These are phyloP conservation scores for Onygenales sp. DNA, from an alignment of 2,329 filamentous ascomycete genomes.

Conservation along the genomic window DNA sequence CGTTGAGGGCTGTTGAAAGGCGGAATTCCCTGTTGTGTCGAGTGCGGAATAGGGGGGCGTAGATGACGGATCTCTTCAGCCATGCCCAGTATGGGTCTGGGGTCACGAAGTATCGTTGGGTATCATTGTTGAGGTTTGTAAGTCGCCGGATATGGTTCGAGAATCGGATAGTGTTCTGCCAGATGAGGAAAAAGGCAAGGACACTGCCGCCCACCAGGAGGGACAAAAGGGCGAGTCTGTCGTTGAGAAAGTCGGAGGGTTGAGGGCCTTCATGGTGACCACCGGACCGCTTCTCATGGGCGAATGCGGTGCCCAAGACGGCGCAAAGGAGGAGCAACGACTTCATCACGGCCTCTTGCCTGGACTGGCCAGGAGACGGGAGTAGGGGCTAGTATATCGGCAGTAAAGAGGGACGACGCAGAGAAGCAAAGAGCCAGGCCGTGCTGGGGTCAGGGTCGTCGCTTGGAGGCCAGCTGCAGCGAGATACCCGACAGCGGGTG, in stretches of 20 bases:
- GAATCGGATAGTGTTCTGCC: conserved; percentile 53
- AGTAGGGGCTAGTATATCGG: background rate
- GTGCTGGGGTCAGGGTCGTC: background rate
- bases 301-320: background rate
- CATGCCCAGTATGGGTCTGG: conserved; percentile 49
- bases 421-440: background rate
- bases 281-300: background rate
- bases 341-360: conserved; percentile 4
- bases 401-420: background rate
- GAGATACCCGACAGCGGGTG: background rate
- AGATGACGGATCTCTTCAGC: conserved; percentile 58
- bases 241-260: conserved; percentile 30
- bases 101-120: conserved; percentile 66
- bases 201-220: conserved; percentile 56
- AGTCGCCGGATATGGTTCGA: conserved; percentile 63
- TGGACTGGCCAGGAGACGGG: background rate
- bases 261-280: background rate
- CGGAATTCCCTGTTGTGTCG: conserved; percentile 38
- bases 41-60: conserved; percentile 35
- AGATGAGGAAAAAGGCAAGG: conserved; percentile 54
- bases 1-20: conserved; percentile 33
- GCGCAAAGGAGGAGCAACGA: background rate
- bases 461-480: background rate
- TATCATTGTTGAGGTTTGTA: conserved; percentile 67
- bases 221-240: conserved; percentile 51